A percentile compares a stretch with the other conserved stretches of the same genome.
phyloP scores from a whole-genome alignment of 1,284 basidiomycete genomes.

The Pseudozyma sp. region DNA sequence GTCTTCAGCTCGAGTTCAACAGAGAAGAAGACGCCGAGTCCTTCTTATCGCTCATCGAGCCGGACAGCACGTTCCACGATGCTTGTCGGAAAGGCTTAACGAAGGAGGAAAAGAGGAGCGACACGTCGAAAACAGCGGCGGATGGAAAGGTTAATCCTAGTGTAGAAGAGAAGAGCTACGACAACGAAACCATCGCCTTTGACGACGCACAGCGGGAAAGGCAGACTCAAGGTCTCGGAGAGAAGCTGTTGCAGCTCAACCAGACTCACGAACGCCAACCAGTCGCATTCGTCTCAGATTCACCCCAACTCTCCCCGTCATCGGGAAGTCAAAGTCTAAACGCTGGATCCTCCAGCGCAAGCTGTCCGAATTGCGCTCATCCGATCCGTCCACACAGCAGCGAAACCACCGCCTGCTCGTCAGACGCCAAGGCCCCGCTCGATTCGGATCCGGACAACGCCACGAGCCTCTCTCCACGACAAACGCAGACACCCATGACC shows the following conservation, averaged over 20 bases:
- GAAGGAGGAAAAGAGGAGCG: background rate
- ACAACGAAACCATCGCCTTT: background rate
- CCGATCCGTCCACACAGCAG: background rate
- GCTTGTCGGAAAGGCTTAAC: background rate
- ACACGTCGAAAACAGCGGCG: background rate
- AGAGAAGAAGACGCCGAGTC: conserved; percentile 17
- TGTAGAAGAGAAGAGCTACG: background rate
- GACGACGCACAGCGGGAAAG: conserved; percentile 2
- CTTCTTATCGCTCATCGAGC: conserved; percentile 33
- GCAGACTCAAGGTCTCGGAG: conserved; percentile 19
- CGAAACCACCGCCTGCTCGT: background rate
- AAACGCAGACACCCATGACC: background rate
- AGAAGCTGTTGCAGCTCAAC: conserved; percentile 16
- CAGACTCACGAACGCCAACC: background rate
- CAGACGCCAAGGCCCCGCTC: background rate
- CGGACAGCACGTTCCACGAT: conserved; percentile 4
- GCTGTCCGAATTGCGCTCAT: background rate
- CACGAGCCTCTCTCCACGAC: background rate
- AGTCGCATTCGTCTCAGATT: background rate
- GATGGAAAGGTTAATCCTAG: background rate
- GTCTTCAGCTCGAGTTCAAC: conserved; percentile 32
- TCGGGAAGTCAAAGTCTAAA: background rate
- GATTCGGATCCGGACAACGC: conserved; percentile 5
- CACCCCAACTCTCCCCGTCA: background rate
- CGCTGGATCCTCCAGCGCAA: background rate